Base-by-base conservation (phyloP, 305 asterid genomes). In the Stenogyne calaminthoides region DNA sequence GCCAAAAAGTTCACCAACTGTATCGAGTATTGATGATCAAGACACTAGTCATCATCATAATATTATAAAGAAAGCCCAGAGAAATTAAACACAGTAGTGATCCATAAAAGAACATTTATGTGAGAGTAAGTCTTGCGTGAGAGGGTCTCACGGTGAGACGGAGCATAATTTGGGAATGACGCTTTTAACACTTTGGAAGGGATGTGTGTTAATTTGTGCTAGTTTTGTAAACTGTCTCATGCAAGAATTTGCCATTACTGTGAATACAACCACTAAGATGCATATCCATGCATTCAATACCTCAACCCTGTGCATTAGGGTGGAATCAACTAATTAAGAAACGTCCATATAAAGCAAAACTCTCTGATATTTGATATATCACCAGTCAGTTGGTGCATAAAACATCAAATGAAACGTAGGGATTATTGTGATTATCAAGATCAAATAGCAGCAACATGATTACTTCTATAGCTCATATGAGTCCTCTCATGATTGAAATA, bases 1-100 rank as follows among this genome's bases (percentile, higher is more conserved):
- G 69, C 88, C 92, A 85, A 89, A 81, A 60, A 95, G 82, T 76
- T 90, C 95, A 77, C 99, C 99, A 77, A 87, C 98, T 94, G 83
- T 72, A 82, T 66, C 64, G 67, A 64, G 67, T 64, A 74, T 34
- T 40, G 62, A 20, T 63, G 15, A 49, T 63, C 63, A 82, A 51
- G 36, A 29, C 64, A 64, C 60, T 36, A 39, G 69, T 69, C 66
- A 65, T 29, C 63, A 78, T 67, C 40, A 70, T 32, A 69, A 66
- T 11, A 71, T 40, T 14, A 70, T n/a, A 39, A 66, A 25, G 15
- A 54, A 39, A 62, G 64, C 12, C n/a, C 12, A 42, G 4, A 27
- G 1, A 47, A 10, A 60, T 42, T 63, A 9, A 37, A 46, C 19
- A 44, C 34, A 19, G 12, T 58, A 1, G 34, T 32, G 6, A 32